Percentiles rank a stretch among this genome's conserved stretches.
phyloP scores from a whole-genome alignment of 139 green algal genomes.

The Chlorella sp. region DNA sequence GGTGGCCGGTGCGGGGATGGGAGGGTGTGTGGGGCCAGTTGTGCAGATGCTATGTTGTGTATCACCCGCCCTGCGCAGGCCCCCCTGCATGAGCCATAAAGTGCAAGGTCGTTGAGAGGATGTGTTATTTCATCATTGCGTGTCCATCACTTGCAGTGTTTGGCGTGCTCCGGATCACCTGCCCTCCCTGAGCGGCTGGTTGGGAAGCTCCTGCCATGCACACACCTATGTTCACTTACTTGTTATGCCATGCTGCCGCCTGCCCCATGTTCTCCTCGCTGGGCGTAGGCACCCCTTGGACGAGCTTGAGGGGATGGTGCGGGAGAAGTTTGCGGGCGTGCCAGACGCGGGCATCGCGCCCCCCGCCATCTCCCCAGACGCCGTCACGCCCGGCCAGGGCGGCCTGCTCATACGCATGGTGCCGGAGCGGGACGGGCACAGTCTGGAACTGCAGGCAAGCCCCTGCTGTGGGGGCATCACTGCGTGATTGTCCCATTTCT shows the following conservation, averaged over 20 bases:
- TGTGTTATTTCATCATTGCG: no score
- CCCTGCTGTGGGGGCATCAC: no score
- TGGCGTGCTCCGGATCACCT: no score
- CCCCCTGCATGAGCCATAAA: no score
- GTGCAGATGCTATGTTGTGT: not conserved
- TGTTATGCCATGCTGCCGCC: no score
- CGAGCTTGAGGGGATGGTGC: conserved; percentile 77
- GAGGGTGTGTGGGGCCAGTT: not conserved
- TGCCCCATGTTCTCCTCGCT: not conserved
- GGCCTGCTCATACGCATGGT: conserved; percentile 69
- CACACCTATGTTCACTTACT: not conserved
- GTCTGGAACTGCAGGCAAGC: conserved; percentile 67
- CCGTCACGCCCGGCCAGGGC: conserved; percentile 39
- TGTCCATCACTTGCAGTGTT: no score
- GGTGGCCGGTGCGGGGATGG: no score
- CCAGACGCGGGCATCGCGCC: conserved; percentile 51
- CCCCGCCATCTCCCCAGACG: conserved; percentile 42
- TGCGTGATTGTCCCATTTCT: no score
- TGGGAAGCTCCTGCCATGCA: no score
- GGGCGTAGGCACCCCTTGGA: conserved; percentile 63
- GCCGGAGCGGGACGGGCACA: conserved; percentile 79
- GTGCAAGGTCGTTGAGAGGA: no score
- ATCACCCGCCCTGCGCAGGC: not conserved
- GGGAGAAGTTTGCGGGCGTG: conserved; percentile 62
- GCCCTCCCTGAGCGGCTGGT: no score